Evolutionary conservation across 345 rosid genomes (phyloP).

Genomic region (Populus euphratica): DNA sequence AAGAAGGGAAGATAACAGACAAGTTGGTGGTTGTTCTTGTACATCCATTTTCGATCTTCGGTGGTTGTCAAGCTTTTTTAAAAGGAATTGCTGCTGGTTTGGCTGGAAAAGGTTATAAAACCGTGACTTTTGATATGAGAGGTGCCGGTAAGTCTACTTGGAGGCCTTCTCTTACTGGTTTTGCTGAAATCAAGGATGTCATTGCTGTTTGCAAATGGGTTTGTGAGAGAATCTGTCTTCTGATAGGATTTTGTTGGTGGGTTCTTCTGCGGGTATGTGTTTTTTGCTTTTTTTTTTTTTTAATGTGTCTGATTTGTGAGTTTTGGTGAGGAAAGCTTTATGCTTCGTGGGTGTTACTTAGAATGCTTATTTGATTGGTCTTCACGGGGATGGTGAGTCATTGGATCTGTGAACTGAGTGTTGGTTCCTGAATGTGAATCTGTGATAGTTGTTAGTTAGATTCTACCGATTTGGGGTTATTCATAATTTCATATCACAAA

Average conservation of each 20-base stretch:
- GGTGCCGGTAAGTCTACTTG: conserved; percentile 89
- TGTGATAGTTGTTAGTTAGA: neutral
- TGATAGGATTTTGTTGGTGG: conserved; percentile 70
- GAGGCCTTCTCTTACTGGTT: conserved; percentile 78
- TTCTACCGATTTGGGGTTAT: neutral
- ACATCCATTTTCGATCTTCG: conserved; percentile 81
- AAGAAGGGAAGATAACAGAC: conserved; percentile 21
- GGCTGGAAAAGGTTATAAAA: conserved; percentile 50
- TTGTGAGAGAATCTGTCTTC: conserved; percentile 38
- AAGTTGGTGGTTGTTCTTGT: conserved; percentile 66
- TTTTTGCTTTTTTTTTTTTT: neutral
- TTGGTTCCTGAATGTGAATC: conserved; percentile 4
- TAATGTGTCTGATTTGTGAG: neutral
- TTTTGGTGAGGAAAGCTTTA: neutral
- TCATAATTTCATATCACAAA: neutral
- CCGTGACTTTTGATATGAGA: conserved; percentile 90
- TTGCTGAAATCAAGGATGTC: conserved; percentile 79
- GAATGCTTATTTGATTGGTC: neutral
- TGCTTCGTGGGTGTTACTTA: conserved; percentile 5
- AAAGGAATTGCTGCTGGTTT: conserved; percentile 69
- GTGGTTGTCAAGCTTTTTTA: conserved; percentile 75
- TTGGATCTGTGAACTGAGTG: conserved; percentile 33
- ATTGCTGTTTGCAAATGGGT: conserved; percentile 79
- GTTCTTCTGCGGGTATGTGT: conserved; percentile 82
- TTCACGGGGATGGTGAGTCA: neutral